Percentiles rank a stretch among this genome's conserved stretches.
These are phyloP conservation scores for Aspergillus caelatus DNA, from an alignment of 2,329 filamentous ascomycete genomes.

Conservation along the genomic window DNA sequence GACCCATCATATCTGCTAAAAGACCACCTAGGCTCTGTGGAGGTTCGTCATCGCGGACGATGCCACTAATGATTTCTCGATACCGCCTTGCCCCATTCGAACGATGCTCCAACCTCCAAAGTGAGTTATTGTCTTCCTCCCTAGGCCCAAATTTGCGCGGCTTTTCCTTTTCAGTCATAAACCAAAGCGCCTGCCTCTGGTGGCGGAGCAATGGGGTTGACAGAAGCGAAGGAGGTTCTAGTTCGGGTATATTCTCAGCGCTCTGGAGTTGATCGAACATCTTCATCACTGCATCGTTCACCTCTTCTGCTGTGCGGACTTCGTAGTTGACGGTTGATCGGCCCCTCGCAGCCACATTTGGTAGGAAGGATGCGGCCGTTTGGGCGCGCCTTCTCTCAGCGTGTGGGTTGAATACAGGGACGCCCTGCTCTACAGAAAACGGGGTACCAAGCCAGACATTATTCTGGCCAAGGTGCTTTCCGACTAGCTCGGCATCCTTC, in stretches of 20 bases:
- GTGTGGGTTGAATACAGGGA: constrained; percentile 78
- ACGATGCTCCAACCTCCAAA: constrained; percentile 71
- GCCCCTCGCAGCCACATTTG: constrained; percentile 27
- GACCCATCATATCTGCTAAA: constrained; percentile 83
- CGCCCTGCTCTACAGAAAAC: constrained; percentile 66
- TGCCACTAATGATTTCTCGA: constrained; percentile 83
- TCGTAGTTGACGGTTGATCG: constrained; percentile 39
- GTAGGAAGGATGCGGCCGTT: constrained; percentile 35
- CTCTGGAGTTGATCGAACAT: constrained; percentile 85
- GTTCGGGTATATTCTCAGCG: constrained; percentile 73
- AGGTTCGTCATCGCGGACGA: constrained; percentile 62
- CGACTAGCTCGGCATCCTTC: constrained; percentile 66
- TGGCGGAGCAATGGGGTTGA: constrained; percentile 74
- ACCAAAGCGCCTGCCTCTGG: constrained; percentile 87
- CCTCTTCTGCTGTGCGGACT: constrained; percentile 77
- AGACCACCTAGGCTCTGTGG: constrained; percentile 72
- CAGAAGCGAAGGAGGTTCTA: constrained; percentile 66
- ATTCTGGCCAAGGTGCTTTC: constrained; percentile 66
- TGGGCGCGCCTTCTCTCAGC: constrained; percentile 51
- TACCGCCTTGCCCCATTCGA: constrained; percentile 65
- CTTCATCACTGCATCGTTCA: constrained; percentile 78
- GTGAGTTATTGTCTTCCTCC: constrained; percentile 67
- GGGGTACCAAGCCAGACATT: constrained; percentile 70
- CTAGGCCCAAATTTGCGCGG: constrained; percentile 60
- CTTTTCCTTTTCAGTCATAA: constrained; percentile 79